Base-by-base conservation (phyloP, 1,139 yeast species). In the Spencermartinsiella ligniputridi region DNA sequence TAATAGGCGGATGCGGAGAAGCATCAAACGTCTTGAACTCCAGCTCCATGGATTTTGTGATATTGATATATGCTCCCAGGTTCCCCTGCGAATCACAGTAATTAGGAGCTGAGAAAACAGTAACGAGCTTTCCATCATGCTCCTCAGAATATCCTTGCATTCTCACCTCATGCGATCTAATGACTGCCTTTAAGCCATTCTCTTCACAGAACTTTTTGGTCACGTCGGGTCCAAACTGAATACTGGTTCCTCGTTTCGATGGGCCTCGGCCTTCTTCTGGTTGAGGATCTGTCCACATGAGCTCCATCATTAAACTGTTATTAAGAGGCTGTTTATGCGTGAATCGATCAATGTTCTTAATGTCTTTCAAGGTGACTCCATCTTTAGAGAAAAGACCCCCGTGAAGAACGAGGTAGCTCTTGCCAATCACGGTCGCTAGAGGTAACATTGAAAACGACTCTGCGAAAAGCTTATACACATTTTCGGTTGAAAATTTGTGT, bases 271-370 rank as follows among this genome's bases (percentile, higher is more conserved):
- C 98, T 15, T 76, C 69, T 9, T 67, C 72, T 0, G 73, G 71
- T 63, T 89, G 97, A 1, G 99, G 99, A 63, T 92, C 99, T 0
- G 97, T 87, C 99, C 99, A 92, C 49, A 92, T 72, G 63, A 94
- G 74, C 61, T 92, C 98, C 97, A 90, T 92, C 64, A 94, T 95
- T 39, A 88, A 71, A 8, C 98, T 98, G 47, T 84, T 89, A 55
- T 82, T 77, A 37, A 96, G 94, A 16, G 97, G 97, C 67, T 89
- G 97, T 21, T 79, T 74, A 41, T 80, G 77, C 13, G 56, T 54
- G 63, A 81, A 78, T 52, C 96, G 71, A 61, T 89, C 80, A 52
- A 83, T 72, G 32, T 76, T 72, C 56, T 84, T 79, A 54, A 92
- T 79, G 55, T 90, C 96, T 19, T 80, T 79, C 39, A 92, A 62